Evolutionary conservation across 495 filamentous ascomycete species (phyloP), one percentile per base, ranked within the genome.

Genomic region (Hypoxylon cercidicola): DNA sequence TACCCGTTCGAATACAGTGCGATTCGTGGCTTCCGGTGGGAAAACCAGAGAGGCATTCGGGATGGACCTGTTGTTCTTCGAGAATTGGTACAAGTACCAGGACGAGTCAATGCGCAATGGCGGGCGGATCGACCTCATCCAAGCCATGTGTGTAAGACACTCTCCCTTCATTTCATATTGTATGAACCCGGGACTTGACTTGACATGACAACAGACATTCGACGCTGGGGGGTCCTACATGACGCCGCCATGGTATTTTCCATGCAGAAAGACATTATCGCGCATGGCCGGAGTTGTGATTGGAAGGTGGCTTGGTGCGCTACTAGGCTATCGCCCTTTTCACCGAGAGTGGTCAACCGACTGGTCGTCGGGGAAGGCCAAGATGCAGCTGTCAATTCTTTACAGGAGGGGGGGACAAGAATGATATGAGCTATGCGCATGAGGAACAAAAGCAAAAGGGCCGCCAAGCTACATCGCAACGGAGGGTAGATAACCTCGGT

Each of bases 51-150:
- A 66, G n/a, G 13, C 39, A 5, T 77, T 70, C 44, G 23, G 66
- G 60, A 66, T 79, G 2, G 74, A 81, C 68, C 58, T 47, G 1
- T 35, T 77, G 15, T 83, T 83, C 66, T 81, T 83, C 39, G 72
- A 82, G 69, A 83, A 83, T 43, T 83, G 78, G 80, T 82, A 82
- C 53, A 72, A 65, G n/a, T 81, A 80, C 46, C 78, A 78, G 70
- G 75, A 82, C 40, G 74, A 80, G 28, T 58, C 75, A 4, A 5
- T 78, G 1, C 19, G 73, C 23, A 15, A 64, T 5, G 68, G 67
- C 13, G 69, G 66, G 12, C 60, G 59, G 40, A 45, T 80, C 0
- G 70, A 76, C 58, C 54, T 74, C 21, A 72, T 81, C 41, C 80
- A 81, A 66, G 63, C 74, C 6, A 45, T 82, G 23, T 48, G 19